A percentile compares a stretch with the other conserved stretches of the same genome.
Evolutionary conservation across 129 eudicot genomes (phyloP).

Genomic region (Artemisia argyi): DNA sequence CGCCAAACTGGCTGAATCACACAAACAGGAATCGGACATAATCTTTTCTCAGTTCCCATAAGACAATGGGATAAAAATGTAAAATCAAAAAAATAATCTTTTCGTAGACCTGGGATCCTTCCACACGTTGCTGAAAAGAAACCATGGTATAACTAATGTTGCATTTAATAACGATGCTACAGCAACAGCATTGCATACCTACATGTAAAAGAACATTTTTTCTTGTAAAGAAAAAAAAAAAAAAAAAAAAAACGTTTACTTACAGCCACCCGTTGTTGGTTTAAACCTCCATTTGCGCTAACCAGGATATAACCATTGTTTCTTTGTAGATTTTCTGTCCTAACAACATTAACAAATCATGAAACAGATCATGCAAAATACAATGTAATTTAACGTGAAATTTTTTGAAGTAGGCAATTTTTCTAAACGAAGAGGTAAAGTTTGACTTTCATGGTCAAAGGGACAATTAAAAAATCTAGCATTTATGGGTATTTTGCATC

Average conservation of each 20-base stretch:
- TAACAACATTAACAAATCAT: constrained; percentile 45
- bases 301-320: constrained; percentile 70
- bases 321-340: constrained; percentile 61
- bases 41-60: not conserved
- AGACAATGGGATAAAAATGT: constrained; percentile 4
- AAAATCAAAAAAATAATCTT: constrained; percentile 1
- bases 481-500: not conserved
- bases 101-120: constrained; percentile 80
- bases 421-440: constrained; percentile 13
- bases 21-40: constrained; percentile 16
- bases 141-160: constrained; percentile 86
- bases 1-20: constrained; percentile 85
- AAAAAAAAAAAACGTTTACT: constrained; percentile 27
- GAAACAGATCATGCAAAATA: constrained; percentile 21
- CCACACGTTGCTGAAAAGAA: constrained; percentile 97
- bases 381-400: constrained; percentile 10
- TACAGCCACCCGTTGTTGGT: constrained; percentile 99
- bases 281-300: constrained; percentile 98
- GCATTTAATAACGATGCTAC: constrained; percentile 93
- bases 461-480: not conserved
- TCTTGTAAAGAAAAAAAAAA: constrained; percentile 14
- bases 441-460: constrained; percentile 27
- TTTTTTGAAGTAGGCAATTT: not conserved
- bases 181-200: constrained; percentile 99
- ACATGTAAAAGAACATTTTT: constrained; percentile 24